Evolutionary conservation across 2,329 filamentous ascomycete species (phyloP), one percentile per base, ranked within the genome.

Genomic region (Botrytis elliptica): DNA sequence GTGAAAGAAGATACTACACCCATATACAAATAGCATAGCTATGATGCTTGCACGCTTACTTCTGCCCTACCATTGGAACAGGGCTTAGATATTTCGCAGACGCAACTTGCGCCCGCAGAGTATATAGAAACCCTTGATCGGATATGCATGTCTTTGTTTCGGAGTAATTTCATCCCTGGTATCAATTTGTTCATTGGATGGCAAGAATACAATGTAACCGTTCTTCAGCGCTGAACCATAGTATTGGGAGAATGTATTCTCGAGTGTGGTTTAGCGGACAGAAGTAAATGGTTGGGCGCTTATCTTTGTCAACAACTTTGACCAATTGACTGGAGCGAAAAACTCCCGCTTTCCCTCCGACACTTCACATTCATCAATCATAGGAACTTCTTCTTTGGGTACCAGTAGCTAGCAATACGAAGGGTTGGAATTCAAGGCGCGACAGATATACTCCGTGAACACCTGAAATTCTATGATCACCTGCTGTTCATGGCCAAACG

Each of bases 21-120:
- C 36, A 55, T 55, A 68, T 20, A 52, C 22, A 52, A 29, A 55
- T 40, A 55, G 25, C 46, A 49, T 40, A 29, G 25, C 33, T 52
- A 14, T 52, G 33, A 67, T 68, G 65, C 65, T 33, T 68, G 49
- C 49, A 33, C 25, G 40, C 5, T 52, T 55, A 42, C 66, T 57
- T 68, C 66, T 68, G 36, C 66, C 66, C 49, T 68, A 33, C 66
- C 66, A 68, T 68, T 68, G 36, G 49, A 57, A 42, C 66, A 22
- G 29, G 66, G 66, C 49, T 57, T 68, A 29, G 49, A 25, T 16
- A 42, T 20, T 42, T 40, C 18, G 25, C 36, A 42, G 66, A 68
- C 49, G 66, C 49, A 33, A 42, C 66, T 68, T 57, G 49, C 49
- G 49, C 18, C 66, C 10, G n/a, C n/a, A 8, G 20, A 36, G 22